Base-by-base conservation (phyloP, 202 grass and related monocot species). In the Bolboschoenoplectus hybrid region DNA sequence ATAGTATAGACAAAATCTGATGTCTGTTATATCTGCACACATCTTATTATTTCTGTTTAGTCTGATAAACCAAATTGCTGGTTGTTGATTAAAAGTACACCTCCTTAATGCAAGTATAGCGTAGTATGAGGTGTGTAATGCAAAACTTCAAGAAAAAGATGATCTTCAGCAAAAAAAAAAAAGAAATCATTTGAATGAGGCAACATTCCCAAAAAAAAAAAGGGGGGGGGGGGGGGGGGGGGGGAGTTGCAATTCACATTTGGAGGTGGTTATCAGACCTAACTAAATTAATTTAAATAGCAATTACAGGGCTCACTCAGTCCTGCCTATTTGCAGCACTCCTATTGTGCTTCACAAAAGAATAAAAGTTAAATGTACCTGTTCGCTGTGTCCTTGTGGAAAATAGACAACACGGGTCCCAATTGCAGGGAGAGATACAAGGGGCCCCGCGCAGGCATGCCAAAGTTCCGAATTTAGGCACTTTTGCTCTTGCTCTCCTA, bases 401-500 rank as follows among this genome's bases (percentile, higher is more conserved):
- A 98, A 96, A 88, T 98, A 98, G 61, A 98, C 93, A 19, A 98
- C 93, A 66, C 96, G 90, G 79, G 91, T 96, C 78, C 96, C 96
- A 80, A 98, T 85, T 9, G 82, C 84, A 55, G 96, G 96, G 87
- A 98, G 85, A 20, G 96, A 96, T 63, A 98, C 96, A 81, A 98
- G 96, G 3, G 96, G 96, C 9, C 96, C 96, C 3, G 96, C 96
- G 77, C 96, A 98, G 16, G 96, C 96, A 91, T 98, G 96, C 96
- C 96, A 98, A 81, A 98, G 80, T 65, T 98, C 96, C 9, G 96
- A 98, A 88, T 98, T 98, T n/a, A 98, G 86, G 45, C 93, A 98
- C 81, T 90, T 96, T 45, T 92, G 89, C 82, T 98, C 93, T 83
- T 98, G 91, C 82, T 89, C 88, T 67, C 71, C 87, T 92, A 83